These are phyloP conservation scores for Globisporangium irregulare DNA, from an alignment of 352 stramenopile genomes.

Conservation along the genomic window DNA sequence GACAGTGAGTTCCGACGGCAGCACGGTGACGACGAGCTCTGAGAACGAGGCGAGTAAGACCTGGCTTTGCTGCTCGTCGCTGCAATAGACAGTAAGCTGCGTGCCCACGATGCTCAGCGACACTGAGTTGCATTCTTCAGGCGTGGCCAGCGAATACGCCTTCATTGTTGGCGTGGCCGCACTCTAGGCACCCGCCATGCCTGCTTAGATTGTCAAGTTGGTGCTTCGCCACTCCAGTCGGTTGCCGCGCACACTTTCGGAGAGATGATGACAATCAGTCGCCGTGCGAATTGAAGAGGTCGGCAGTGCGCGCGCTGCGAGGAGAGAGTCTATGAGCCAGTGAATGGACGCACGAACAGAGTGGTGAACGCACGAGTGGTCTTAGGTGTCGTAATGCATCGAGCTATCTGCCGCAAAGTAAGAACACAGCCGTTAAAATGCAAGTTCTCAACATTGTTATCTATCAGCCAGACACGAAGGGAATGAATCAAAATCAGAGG, in stretches of 20 bases:
- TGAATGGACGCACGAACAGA: background rate
- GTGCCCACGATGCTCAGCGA: conserved; percentile 2
- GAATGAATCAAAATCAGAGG: too few species aligned
- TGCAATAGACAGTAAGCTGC: conserved; percentile 9
- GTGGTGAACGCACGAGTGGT: background rate
- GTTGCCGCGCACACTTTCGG: background rate
- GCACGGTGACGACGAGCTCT: too few species aligned
- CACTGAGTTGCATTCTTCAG: background rate
- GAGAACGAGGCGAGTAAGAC: too few species aligned
- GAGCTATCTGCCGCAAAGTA: too few species aligned
- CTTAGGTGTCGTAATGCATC: too few species aligned
- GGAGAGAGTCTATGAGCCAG: background rate
- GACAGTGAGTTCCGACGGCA: too few species aligned
- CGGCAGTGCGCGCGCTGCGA: background rate
- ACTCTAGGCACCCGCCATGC: background rate
- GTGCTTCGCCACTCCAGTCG: background rate
- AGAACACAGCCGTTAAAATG: too few species aligned
- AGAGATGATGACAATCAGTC: too few species aligned
- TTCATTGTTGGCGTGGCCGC: background rate
- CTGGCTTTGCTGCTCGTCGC: too few species aligned
- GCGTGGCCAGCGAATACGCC: background rate
- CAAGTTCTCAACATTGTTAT: too few species aligned
- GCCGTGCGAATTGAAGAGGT: background rate
- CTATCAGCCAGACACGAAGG: too few species aligned
- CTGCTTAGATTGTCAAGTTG: background rate